phyloP scores from a whole-genome alignment of 2,329 filamentous ascomycete genomes.

The Thielaviopsis euricoi region DNA sequence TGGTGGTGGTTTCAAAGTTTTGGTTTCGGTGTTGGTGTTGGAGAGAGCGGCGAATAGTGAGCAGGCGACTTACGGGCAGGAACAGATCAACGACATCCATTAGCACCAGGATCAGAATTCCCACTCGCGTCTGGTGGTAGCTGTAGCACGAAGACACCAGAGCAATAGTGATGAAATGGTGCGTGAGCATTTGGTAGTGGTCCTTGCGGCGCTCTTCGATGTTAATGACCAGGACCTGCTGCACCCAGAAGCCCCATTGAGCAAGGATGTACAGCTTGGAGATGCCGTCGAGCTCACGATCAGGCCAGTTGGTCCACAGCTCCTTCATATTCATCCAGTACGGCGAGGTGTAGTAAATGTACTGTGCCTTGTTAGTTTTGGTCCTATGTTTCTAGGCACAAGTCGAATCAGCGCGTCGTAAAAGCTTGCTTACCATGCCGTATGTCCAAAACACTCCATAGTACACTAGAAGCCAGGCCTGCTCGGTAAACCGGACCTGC shows the following conservation, averaged over 20 bases:
- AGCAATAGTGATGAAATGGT: slow-evolving; percentile 77
- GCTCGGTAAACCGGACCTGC: slow-evolving; percentile 74
- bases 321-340: slow-evolving; percentile 63
- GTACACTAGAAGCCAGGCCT: slow-evolving; percentile 81
- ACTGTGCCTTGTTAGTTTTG: slow-evolving; percentile 31
- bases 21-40: background rate
- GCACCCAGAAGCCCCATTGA: slow-evolving; percentile 84
- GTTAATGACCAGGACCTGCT: slow-evolving; percentile 86
- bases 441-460: slow-evolving; percentile 67
- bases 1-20: background rate
- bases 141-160: slow-evolving; percentile 72
- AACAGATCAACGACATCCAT: slow-evolving; percentile 91
- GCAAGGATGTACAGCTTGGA: slow-evolving; percentile 83
- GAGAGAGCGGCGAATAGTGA: background rate
- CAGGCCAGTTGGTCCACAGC: slow-evolving; percentile 76
- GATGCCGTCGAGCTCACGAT: slow-evolving; percentile 53
- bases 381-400: background rate
- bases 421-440: slow-evolving; percentile 50
- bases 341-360: slow-evolving; percentile 60
- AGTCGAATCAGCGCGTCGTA: background rate
- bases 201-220: slow-evolving; percentile 92
- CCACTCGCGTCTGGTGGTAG: slow-evolving; percentile 75
- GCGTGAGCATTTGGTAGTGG: slow-evolving; percentile 86
- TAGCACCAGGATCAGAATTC: slow-evolving; percentile 72
- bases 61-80: slow-evolving; percentile 48